phyloP scores from a whole-genome alignment of 805 yeast genomes.

The Metschnikowia drakensbergensis region DNA sequence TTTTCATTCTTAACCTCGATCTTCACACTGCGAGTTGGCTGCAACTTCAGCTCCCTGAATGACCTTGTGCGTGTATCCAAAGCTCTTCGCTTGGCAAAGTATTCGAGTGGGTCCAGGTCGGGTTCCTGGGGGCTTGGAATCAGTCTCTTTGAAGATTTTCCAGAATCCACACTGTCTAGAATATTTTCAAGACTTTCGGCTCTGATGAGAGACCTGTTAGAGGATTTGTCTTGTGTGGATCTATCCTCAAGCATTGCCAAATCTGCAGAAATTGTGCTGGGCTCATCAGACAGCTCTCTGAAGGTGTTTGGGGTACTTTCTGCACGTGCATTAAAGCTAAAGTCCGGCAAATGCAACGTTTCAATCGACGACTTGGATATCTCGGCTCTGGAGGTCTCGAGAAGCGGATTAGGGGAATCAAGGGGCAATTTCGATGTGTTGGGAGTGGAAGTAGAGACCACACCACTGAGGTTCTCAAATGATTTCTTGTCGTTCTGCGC shows the following conservation, averaged over 20 bases:
- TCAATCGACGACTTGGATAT: background rate
- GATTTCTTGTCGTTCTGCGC: background rate
- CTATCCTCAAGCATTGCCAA: background rate
- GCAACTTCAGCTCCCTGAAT: background rate
- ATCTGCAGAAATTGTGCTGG: conserved; percentile 1
- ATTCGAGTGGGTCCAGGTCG: conserved; percentile 2
- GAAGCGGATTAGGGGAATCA: background rate
- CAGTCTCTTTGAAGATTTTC: background rate
- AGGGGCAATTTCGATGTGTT: conserved; percentile 1
- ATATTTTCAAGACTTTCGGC: conserved; percentile 3
- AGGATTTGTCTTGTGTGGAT: background rate
- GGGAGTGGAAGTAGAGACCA: conserved; percentile 3
- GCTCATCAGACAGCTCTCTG: background rate
- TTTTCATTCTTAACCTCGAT: conserved; percentile 2
- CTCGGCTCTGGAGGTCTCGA: background rate
- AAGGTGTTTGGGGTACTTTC: conserved; percentile 2
- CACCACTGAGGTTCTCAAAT: background rate
- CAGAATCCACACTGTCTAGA: background rate
- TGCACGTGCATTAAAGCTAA: background rate
- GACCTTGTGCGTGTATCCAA: background rate
- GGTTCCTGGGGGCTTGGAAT: background rate
- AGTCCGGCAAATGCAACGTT: background rate
- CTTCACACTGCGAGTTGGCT: conserved; percentile 3
- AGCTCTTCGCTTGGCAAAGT: conserved; percentile 3
- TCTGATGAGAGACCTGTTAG: background rate